Evolutionary conservation across 331 rosid species (phyloP).

Genomic region (Pyracantha coccinea): DNA sequence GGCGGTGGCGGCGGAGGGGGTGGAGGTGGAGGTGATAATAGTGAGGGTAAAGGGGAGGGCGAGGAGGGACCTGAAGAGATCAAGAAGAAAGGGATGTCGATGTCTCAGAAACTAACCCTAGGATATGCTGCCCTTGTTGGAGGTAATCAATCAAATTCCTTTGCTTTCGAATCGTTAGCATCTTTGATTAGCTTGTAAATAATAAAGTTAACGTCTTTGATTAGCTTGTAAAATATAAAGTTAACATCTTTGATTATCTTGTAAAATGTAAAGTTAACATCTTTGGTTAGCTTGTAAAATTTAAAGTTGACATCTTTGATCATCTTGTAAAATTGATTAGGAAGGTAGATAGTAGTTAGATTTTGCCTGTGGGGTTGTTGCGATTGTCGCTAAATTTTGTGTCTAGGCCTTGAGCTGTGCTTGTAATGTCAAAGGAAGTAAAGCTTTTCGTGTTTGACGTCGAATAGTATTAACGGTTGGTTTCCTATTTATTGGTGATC

Average conservation of each 20-base stretch:
- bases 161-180: background rate
- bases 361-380: background rate
- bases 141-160: slow-evolving; percentile 32
- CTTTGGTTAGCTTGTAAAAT: background rate
- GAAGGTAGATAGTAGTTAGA: background rate
- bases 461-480: background rate
- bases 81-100: slow-evolving; percentile 50
- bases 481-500: background rate
- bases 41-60: slow-evolving; percentile 23
- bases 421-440: background rate
- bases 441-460: background rate
- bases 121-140: slow-evolving; percentile 90
- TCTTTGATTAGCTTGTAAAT: background rate
- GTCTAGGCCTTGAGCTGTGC: background rate
- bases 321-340: background rate
- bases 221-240: background rate
- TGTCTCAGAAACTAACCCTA: slow-evolving; percentile 93
- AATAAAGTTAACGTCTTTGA: no score
- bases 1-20: slow-evolving; percentile 35
- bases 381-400: background rate
- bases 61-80: slow-evolving; percentile 47
- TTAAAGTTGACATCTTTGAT: background rate
- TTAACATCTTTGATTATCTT: background rate
- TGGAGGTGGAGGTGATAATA: slow-evolving; percentile 34
- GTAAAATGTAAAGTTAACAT: background rate